Conservation (phyloP, 2,329 filamentous ascomycete species). For the Sporothrix brunneoviolacea region DNA sequence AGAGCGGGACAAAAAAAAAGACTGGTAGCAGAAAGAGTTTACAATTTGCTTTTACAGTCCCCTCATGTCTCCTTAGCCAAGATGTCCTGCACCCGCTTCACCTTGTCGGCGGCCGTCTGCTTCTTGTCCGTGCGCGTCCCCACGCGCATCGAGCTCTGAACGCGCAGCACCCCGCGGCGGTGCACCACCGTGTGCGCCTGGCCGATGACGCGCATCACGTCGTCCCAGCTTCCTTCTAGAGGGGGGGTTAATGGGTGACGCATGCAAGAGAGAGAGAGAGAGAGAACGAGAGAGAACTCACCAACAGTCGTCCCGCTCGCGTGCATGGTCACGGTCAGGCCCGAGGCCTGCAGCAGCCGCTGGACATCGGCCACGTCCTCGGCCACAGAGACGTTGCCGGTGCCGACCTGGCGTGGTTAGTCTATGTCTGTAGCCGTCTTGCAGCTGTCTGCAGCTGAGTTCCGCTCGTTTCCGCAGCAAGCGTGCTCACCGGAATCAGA, state of each 20-base stretch:
- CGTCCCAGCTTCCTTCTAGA: conserved; percentile 92
- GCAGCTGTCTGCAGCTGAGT: too few relatives aligned
- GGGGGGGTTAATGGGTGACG: background rate
- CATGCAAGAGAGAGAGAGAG: background rate
- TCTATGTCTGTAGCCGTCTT: too few relatives aligned
- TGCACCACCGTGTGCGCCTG: conserved; percentile 77
- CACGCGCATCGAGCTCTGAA: conserved; percentile 83
- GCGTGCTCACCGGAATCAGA: conserved; percentile 64
- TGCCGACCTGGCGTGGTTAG: conserved; percentile 64
- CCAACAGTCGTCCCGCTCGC: conserved; percentile 89
- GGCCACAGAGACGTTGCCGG: conserved; percentile 66
- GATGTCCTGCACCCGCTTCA: conserved; percentile 52
- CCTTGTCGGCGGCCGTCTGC: conserved; percentile 76
- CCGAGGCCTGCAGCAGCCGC: conserved; percentile 71
- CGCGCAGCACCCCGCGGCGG: conserved; percentile 65
- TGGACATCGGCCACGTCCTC: conserved; percentile 86
- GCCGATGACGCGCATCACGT: conserved; percentile 78
- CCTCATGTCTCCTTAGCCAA: conserved; percentile 30
- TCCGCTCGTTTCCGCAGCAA: too few relatives aligned
- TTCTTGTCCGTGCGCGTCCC: conserved; percentile 81
- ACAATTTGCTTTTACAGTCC: background rate
- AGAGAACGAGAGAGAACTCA: conserved; percentile 36
- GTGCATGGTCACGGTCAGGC: conserved; percentile 82
- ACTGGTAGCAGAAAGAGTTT: too few relatives aligned
- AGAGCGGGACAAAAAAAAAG: background rate